phyloP scores from a whole-genome alignment of 495 filamentous ascomycete genomes.

The Xylaria venustula region DNA sequence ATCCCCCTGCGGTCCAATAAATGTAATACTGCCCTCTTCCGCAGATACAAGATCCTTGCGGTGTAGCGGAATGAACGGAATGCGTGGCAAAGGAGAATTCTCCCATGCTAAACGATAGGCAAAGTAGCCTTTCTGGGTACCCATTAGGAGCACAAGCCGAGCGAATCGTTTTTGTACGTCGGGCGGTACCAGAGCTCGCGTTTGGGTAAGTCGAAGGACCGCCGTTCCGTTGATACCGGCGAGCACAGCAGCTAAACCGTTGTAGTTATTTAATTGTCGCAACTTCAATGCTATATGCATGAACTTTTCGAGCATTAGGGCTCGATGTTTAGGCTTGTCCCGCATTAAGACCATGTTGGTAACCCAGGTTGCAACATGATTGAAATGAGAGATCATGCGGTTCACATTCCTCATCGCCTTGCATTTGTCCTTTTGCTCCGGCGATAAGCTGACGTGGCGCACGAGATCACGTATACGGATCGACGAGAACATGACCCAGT shows the following conservation, averaged over 20 bases:
- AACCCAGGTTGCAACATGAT: conserved; percentile 89
- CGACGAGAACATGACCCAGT: conserved; percentile 96
- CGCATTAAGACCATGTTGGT: conserved; percentile 87
- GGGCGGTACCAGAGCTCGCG: conserved; percentile 69
- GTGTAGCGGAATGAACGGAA: conserved; percentile 93
- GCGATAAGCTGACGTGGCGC: conserved; percentile 77
- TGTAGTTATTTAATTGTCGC: conserved; percentile 94
- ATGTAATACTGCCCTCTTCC: conserved; percentile 88
- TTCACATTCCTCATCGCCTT: conserved; percentile 82
- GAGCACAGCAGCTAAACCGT: conserved; percentile 86
- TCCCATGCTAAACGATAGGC: conserved; percentile 96
- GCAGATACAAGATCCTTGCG: conserved; percentile 85
- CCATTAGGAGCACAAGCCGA: conserved; percentile 88
- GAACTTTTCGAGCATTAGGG: conserved; percentile 86
- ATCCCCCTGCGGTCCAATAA: conserved; percentile 69
- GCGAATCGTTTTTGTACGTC: conserved; percentile 78
- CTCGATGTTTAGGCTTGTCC: conserved; percentile 94
- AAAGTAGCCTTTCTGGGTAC: conserved; percentile 83
- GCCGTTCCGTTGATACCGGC: conserved; percentile 88
- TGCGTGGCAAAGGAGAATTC: conserved; percentile 83
- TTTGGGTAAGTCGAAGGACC: conserved; percentile 82
- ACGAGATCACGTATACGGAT: conserved; percentile 93
- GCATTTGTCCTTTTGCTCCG: conserved; percentile 70
- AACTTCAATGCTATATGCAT: conserved; percentile 84
- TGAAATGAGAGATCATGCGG: conserved; percentile 93